phyloP scores from a whole-genome alignment of 805 yeast species.

The Cyberlindnera lachancei region DNA sequence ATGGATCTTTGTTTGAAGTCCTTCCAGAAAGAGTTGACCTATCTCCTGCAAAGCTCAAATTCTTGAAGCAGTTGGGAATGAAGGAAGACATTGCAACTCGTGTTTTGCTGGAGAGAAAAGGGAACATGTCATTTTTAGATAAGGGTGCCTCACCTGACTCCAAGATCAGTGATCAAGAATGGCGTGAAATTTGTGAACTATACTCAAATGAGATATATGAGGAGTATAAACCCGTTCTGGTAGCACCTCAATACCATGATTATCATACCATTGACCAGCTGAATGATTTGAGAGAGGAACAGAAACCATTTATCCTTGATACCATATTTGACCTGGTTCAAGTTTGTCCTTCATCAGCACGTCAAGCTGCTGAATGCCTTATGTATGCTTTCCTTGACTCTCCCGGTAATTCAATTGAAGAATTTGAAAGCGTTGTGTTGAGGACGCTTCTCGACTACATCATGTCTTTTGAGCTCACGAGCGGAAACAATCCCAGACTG shows the following conservation, averaged over 20 bases:
- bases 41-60: slow-evolving; percentile 28
- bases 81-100: slow-evolving; percentile 23
- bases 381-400: slow-evolving; percentile 27
- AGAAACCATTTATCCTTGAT: slow-evolving; percentile 28
- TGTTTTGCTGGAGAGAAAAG: slow-evolving; percentile 25
- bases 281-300: slow-evolving; percentile 30
- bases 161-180: slow-evolving; percentile 21
- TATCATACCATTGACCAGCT: slow-evolving; percentile 34
- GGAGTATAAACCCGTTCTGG: slow-evolving; percentile 22
- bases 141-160: slow-evolving; percentile 19
- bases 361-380: slow-evolving; percentile 33
- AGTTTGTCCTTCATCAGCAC: slow-evolving; percentile 31
- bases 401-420: slow-evolving; percentile 25
- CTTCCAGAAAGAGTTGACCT: slow-evolving; percentile 34
- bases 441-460: slow-evolving; percentile 29
- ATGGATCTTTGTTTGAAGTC: slow-evolving; percentile 31
- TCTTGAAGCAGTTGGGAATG: slow-evolving; percentile 26
- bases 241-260: slow-evolving; percentile 31
- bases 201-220: slow-evolving; percentile 19
- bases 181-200: slow-evolving; percentile 20
- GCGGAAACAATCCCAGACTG: slow-evolving; percentile 21
- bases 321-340: slow-evolving; percentile 37
- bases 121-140: slow-evolving; percentile 23
- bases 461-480: slow-evolving; percentile 27
- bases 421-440: slow-evolving; percentile 30